Evolutionary conservation across 129 eudicot species (phyloP).

Genomic region (Flaveria bidentis): DNA sequence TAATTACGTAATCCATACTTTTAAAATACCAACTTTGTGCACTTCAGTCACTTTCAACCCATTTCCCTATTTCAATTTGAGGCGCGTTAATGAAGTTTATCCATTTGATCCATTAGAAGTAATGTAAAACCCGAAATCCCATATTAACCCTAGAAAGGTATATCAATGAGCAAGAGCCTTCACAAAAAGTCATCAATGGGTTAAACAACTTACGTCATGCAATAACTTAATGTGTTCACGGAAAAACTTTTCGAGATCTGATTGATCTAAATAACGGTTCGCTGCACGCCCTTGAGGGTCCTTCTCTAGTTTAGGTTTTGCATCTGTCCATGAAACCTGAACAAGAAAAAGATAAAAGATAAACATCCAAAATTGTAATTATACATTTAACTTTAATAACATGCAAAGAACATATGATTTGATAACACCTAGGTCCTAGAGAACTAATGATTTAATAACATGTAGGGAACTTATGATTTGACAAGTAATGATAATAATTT

Average conservation of each 20-base stretch:
- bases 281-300: conserved; percentile 99
- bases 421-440: no score
- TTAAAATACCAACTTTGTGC: neutral
- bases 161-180: neutral
- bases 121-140: neutral
- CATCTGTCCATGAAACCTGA: conserved; percentile 92
- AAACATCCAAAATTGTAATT: neutral
- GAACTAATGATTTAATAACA: no score
- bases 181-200: neutral
- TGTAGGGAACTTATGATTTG: conserved; percentile 11
- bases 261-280: conserved; percentile 74
- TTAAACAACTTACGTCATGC: conserved; percentile 61
- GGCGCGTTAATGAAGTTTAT: neutral
- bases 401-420: conserved; percentile 1
- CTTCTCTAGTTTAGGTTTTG: conserved; percentile 84
- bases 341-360: conserved; percentile 1
- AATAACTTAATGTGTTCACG: conserved; percentile 84
- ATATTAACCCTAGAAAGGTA: neutral
- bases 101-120: neutral
- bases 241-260: conserved; percentile 93
- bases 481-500: neutral
- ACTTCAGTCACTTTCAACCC: neutral
- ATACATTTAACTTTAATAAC: neutral
- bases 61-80: neutral
- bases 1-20: neutral